These are phyloP conservation scores for Penicillium paneum DNA, from an alignment of 2,329 filamentous ascomycete genomes.

Conservation along the genomic window DNA sequence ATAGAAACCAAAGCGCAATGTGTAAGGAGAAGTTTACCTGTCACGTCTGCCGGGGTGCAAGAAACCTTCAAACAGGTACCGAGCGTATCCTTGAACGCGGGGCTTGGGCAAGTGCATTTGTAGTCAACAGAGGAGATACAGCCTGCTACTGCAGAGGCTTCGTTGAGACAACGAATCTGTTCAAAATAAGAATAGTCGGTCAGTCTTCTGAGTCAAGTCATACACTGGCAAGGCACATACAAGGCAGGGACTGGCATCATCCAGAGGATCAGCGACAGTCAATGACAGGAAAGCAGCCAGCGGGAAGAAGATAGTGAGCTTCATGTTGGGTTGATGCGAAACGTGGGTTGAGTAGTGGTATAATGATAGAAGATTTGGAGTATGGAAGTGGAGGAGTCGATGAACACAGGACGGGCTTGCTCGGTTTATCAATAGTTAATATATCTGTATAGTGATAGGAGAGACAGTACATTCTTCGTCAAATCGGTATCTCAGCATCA, in stretches of 20 bases:
- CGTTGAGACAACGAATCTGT: conserved; percentile 14
- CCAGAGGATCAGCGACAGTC: conserved; percentile 5
- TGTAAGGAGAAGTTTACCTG: conserved; percentile 6
- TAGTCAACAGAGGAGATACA: conserved; percentile 16
- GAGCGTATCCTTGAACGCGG: conserved; percentile 17
- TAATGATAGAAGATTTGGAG: neutral
- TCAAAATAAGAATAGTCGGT: neutral
- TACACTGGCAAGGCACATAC: conserved; percentile 1
- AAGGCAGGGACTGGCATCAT: conserved; percentile 12
- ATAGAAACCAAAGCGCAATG: neutral
- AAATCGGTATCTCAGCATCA: neutral
- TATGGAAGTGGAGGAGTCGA: neutral
- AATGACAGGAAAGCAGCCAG: conserved; percentile 18
- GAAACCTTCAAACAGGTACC: conserved; percentile 9
- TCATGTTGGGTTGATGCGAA: conserved; percentile 12
- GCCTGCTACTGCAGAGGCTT: conserved; percentile 13
- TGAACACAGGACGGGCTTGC: neutral
- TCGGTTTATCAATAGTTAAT: conserved; percentile 4
- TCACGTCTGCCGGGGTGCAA: conserved; percentile 15
- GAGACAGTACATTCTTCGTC: neutral
- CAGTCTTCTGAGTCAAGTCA: neutral
- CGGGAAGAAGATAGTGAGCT: conserved; percentile 18
- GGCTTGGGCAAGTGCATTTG: conserved; percentile 18
- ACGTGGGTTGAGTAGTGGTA: neutral
- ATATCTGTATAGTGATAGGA: neutral